These are phyloP conservation scores for Exophiala sideris DNA, from an alignment of 2,329 filamentous ascomycete species.

Conservation along the genomic window DNA sequence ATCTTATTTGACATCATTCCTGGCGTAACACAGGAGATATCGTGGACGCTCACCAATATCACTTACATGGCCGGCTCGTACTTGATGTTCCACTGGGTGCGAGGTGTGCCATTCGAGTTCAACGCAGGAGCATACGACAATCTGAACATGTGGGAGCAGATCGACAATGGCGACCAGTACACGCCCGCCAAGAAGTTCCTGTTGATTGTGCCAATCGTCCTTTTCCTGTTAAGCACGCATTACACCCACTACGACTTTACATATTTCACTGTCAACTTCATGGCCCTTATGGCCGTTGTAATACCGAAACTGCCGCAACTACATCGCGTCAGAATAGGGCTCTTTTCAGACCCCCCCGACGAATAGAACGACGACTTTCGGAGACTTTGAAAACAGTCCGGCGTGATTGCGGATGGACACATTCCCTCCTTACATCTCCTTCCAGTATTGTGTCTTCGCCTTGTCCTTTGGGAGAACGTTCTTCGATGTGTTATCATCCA, in stretches of 20 bases:
- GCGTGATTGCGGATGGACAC: background rate
- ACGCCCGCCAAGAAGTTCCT: conserved; percentile 98
- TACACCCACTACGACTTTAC: conserved; percentile 97
- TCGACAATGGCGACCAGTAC: conserved; percentile 98
- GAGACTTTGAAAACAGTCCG: too few species aligned
- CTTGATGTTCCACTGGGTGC: conserved; percentile 99
- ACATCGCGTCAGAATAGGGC: conserved; percentile 72
- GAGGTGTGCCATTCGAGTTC: conserved; percentile 97
- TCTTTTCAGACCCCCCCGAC: conserved; percentile 68
- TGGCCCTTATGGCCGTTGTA: conserved; percentile 86
- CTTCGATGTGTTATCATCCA: background rate
- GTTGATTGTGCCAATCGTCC: conserved; percentile 84
- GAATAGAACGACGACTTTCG: conserved; percentile 37
- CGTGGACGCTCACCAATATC: conserved; percentile 98
- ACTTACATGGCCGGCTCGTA: conserved; percentile 99
- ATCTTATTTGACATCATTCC: conserved; percentile 97
- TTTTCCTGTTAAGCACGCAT: conserved; percentile 96
- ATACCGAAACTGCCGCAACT: conserved; percentile 92
- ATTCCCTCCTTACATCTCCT: background rate
- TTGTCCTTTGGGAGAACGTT: conserved; percentile 4
- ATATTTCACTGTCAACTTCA: conserved; percentile 95
- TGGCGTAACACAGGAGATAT: conserved; percentile 93
- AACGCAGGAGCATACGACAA: conserved; percentile 98
- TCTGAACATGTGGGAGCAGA: conserved; percentile 99
- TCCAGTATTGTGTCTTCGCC: conserved; percentile 7